Evolutionary conservation across 2,329 filamentous ascomycete genomes (phyloP), one percentile per base, ranked within the genome.

Genomic region (Penicillium sp.): DNA sequence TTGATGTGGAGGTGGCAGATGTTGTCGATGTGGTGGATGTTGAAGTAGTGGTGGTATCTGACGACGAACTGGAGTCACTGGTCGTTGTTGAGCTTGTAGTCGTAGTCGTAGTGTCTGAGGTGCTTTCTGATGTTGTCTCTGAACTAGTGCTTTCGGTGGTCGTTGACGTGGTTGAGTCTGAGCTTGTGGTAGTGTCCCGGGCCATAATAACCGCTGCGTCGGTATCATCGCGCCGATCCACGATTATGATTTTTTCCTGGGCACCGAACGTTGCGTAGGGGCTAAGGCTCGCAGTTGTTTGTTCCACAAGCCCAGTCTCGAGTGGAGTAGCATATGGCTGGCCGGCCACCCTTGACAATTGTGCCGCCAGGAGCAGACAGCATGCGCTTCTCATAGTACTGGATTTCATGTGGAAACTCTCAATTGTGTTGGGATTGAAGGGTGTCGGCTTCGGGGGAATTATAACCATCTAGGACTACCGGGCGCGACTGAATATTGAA

Each of bases 91-190:
- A 38, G 5, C 15, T 38, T 15, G 34, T 23, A 4, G 34, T 23
- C 10, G 33, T 27, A 11, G 33, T 21, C 3, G 33, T 20, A 9
- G 33, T 33, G 2, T 27, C 19, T 7, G 43, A 31, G 11, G 31
- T 23, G n/a, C 38, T 33, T 7, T 13, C 20, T 4, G 27, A 21
- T 3, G 29, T 35, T 3, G 34, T 35, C n/a, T n/a, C n/a, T n/a
- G n/a, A n/a, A 3, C 33, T 21, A 1, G 16, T 30, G 9, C 33
- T 10, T 5, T 26, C 39, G 13, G 29, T 30, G 13, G 42, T 34
- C 7, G 32, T 38, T 4, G 45, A 36, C 7, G 42, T 34, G 5
- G 32, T 38, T 4, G 45, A 36, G 7, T 39, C 40, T 7, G 43
- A 39, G 9, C 17, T 34, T 35, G 17, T 17, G 3, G 36, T 26